phyloP scores from a whole-genome alignment of 2,329 filamentous ascomycete genomes.

The Talaromyces atroroseus region DNA sequence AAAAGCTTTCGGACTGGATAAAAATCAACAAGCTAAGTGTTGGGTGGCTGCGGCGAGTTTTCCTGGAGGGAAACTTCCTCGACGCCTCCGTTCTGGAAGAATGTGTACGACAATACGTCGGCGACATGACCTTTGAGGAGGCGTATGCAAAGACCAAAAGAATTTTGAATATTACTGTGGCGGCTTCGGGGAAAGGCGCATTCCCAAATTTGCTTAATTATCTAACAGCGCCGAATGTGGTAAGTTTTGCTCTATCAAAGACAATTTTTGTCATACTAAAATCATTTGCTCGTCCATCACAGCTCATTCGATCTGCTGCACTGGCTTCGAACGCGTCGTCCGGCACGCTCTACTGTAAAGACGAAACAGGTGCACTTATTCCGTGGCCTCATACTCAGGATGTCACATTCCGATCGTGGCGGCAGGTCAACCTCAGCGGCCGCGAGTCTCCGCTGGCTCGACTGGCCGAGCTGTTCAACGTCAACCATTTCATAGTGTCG shows the following conservation, averaged over 20 bases:
- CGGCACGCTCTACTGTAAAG: conserved; percentile 70
- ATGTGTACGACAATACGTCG: conserved; percentile 77
- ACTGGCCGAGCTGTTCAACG: conserved; percentile 79
- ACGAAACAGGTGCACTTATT: conserved; percentile 64
- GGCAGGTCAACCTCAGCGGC: conserved; percentile 59
- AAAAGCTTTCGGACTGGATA: background rate
- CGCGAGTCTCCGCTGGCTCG: conserved; percentile 63
- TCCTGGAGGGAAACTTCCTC: conserved; percentile 73
- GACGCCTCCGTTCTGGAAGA: conserved; percentile 77
- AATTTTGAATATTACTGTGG: conserved; percentile 86
- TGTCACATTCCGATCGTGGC: conserved; percentile 64
- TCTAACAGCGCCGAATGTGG: conserved; percentile 85
- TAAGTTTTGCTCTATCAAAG: conserved; percentile 44
- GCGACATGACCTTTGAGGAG: conserved; percentile 88
- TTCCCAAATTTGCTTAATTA: conserved; percentile 86
- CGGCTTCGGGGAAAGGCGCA: conserved; percentile 66
- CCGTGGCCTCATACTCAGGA: conserved; percentile 63
- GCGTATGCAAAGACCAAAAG: conserved; percentile 80
- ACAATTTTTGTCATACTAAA: background rate
- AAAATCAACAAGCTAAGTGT: conserved; percentile 47
- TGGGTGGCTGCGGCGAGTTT: conserved; percentile 63
- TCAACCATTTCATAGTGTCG: conserved; percentile 91
- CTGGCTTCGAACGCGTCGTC: conserved; percentile 44
- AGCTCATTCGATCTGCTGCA: conserved; percentile 56
- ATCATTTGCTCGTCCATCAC: background rate